phyloP scores from a whole-genome alignment of 345 rosid species.

The Rhizophora apiculata region DNA sequence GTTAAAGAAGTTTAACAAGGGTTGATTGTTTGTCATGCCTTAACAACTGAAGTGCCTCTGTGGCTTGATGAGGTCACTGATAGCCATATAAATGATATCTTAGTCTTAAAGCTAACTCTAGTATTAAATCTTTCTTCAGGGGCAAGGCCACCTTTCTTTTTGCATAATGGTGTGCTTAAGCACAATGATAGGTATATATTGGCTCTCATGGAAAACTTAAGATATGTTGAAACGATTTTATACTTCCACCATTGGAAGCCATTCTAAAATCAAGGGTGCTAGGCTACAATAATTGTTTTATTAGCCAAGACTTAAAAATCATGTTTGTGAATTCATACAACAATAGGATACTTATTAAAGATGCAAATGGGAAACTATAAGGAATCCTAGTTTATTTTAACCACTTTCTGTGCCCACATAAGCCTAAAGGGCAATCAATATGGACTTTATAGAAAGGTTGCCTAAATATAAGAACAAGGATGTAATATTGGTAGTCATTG shows the following conservation, averaged over 20 bases:
- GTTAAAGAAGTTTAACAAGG: too few species aligned
- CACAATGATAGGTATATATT: neutral
- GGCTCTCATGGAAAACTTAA: neutral
- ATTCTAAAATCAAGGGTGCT: neutral
- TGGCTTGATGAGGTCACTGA: neutral
- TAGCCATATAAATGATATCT: too few species aligned
- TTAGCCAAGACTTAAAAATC: neutral
- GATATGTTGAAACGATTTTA: neutral
- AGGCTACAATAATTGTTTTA: neutral
- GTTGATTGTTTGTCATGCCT: too few species aligned
- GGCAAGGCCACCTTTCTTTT: too few species aligned
- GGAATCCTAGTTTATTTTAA: neutral
- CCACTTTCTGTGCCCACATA: neutral
- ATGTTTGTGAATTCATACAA: neutral
- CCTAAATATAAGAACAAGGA: neutral
- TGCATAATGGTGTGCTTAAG: neutral
- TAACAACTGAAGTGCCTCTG: too few species aligned
- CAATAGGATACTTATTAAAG: neutral
- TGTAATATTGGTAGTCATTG: neutral
- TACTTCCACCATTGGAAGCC: neutral
- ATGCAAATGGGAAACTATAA: neutral
- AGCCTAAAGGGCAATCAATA: neutral
- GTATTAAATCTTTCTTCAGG: neutral
- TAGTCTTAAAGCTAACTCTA: too few species aligned
- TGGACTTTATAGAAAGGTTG: neutral